A percentile compares a stretch with the other conserved stretches of the same genome.
These are phyloP conservation scores for Lentithecium fluviatile DNA, from an alignment of 495 filamentous ascomycete species.

Conservation along the genomic window DNA sequence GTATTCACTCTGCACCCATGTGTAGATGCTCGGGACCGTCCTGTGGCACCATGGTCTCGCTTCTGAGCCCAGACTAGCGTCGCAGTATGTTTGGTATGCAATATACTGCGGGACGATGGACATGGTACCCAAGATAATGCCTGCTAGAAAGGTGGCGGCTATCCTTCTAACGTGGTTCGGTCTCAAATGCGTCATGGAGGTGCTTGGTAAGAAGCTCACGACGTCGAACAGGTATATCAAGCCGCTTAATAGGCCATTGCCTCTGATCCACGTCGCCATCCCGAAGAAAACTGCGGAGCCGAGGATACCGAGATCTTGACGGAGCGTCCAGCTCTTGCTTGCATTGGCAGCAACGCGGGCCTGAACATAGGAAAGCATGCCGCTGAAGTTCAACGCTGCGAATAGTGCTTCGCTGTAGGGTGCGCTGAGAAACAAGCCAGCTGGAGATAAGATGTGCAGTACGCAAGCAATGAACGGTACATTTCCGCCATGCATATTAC, in stretches of 20 bases:
- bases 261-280: conserved; percentile 70
- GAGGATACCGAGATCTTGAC: conserved; percentile 53
- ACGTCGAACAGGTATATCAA: conserved; percentile 65
- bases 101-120: conserved; percentile 68
- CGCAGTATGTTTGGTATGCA: conserved; percentile 75
- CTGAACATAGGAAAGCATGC: conserved; percentile 62
- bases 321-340: conserved; percentile 1
- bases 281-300: conserved; percentile 67
- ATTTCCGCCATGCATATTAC: conserved; percentile 39
- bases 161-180: conserved; percentile 47
- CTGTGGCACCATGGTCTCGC: conserved; percentile 71
- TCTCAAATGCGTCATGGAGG: conserved; percentile 22
- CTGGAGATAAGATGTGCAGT: conserved; percentile 81
- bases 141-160: conserved; percentile 59
- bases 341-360: conserved; percentile 33
- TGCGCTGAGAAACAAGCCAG: conserved; percentile 84
- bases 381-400: conserved; percentile 72
- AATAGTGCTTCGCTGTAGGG: conserved; percentile 82
- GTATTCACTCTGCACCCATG: conserved; percentile 83
- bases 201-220: conserved; percentile 38
- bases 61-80: conserved; percentile 32
- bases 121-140: conserved; percentile 63
- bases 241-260: conserved; percentile 86
- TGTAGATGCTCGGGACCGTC: conserved; percentile 77
- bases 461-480: conserved; percentile 66